Evolutionary conservation across 106 monocot species (phyloP).

Genomic region (Ottelia alismoides): DNA sequence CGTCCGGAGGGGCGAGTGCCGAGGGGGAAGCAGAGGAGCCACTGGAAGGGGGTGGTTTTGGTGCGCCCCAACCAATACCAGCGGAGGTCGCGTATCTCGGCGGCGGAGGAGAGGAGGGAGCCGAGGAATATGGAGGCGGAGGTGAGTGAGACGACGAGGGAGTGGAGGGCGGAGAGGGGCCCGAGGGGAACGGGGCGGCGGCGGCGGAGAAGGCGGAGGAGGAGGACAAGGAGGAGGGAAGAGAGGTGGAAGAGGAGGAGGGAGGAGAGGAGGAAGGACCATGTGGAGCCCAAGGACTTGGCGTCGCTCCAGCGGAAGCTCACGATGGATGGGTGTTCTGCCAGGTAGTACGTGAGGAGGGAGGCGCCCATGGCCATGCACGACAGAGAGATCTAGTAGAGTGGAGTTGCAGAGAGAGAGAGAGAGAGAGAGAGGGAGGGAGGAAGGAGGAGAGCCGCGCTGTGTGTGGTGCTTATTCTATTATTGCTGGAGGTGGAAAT

Average conservation of each 20-base stretch:
- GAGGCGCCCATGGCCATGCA: no score
- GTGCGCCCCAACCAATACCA: constrained; percentile 17
- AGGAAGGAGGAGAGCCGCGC: no score
- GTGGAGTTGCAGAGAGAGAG: no score
- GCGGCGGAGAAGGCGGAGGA: constrained; percentile 31
- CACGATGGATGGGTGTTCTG: constrained; percentile 83
- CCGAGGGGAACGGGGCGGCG: constrained; percentile 68
- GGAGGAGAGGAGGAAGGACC: constrained; percentile 74
- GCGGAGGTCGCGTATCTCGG: constrained; percentile 63
- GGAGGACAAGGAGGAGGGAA: constrained; percentile 27
- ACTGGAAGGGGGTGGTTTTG: constrained; percentile 44
- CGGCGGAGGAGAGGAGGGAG: constrained; percentile 49
- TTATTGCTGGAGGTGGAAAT: no score
- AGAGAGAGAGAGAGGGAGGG: no score
- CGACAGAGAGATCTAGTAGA: no score
- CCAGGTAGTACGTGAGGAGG: constrained; percentile 58
- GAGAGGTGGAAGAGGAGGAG: constrained; percentile 37
- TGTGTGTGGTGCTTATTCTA: no score
- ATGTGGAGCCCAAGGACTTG: constrained; percentile 62
- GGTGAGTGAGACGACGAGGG: constrained; percentile 46
- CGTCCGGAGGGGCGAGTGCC: constrained; percentile 82
- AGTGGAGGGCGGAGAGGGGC: constrained; percentile 75
- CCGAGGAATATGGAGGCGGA: constrained; percentile 78
- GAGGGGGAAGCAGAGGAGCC: constrained; percentile 92
- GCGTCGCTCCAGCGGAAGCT: constrained; percentile 87